Conservation (phyloP, 2,329 filamentous ascomycete species). For the Beauveria australis region DNA sequence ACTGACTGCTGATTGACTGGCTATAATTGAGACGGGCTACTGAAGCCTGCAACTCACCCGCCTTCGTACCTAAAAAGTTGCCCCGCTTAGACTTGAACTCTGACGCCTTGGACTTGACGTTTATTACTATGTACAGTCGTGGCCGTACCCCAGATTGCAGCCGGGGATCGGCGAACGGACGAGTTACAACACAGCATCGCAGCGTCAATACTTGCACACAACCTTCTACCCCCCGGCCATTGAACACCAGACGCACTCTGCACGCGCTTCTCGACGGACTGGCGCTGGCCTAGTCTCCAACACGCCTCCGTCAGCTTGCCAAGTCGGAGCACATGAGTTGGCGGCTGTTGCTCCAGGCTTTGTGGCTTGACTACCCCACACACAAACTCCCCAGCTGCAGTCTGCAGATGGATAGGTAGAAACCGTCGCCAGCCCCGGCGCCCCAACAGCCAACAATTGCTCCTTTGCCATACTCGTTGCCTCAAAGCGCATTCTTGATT, state of each 20-base stretch:
- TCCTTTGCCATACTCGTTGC: background rate
- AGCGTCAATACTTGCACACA: background rate
- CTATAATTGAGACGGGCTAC: too few relatives aligned
- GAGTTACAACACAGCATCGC: background rate
- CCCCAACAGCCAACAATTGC: constrained; percentile 1
- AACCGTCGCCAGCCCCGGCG: constrained; percentile 5
- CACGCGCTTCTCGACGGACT: background rate
- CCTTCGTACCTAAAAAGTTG: background rate
- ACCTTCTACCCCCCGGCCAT: background rate
- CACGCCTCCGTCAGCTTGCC: constrained; percentile 3
- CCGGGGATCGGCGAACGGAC: constrained; percentile 6
- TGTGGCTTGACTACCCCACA: constrained; percentile 10
- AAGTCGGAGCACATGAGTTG: background rate
- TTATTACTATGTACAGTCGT: background rate
- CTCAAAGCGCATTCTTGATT: background rate
- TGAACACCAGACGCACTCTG: background rate
- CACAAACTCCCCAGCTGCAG: constrained; percentile 4
- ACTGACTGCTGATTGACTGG: too few relatives aligned
- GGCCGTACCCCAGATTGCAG: constrained; percentile 4
- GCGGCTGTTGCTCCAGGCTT: background rate
- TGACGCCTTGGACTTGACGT: too few relatives aligned
- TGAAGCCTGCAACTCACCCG: background rate
- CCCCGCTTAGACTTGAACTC: too few relatives aligned
- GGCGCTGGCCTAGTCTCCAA: background rate
- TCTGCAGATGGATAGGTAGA: background rate